phyloP scores from a whole-genome alignment of 1,139 yeast species.

The Candida buenavistaensis region DNA sequence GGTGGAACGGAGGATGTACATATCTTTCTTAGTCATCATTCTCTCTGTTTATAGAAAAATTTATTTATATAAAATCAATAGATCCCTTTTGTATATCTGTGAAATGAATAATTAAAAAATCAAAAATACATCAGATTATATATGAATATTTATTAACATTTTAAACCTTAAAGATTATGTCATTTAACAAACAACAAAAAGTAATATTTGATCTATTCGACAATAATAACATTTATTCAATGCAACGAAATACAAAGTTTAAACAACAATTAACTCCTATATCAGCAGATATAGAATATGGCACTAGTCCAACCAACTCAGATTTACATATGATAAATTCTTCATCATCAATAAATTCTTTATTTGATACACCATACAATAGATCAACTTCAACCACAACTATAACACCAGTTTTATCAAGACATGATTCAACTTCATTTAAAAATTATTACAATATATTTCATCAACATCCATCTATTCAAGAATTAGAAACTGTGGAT shows the following conservation, averaged over 20 bases:
- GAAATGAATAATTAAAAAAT: too few relatives aligned
- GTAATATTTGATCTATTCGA: conserved; percentile 6
- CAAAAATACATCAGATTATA: too few relatives aligned
- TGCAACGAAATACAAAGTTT: conserved; percentile 3
- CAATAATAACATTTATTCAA: conserved; percentile 1
- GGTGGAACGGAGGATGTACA: neutral
- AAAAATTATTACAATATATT: conserved; percentile 2
- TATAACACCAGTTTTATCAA: conserved; percentile 16
- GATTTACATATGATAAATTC: conserved; percentile 18
- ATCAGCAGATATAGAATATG: conserved; percentile 1
- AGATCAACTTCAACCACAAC: conserved; percentile 11
- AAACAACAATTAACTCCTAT: neutral
- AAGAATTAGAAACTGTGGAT: conserved; percentile 10
- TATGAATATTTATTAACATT: neutral
- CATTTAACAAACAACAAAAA: conserved; percentile 1
- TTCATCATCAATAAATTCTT: conserved; percentile 26
- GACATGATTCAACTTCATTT: conserved; percentile 9
- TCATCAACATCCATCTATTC: conserved; percentile 1
- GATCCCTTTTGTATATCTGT: too few relatives aligned
- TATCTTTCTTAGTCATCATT: neutral
- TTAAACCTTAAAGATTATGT: conserved; percentile 1
- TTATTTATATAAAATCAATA: too few relatives aligned
- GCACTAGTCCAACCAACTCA: conserved; percentile 6
- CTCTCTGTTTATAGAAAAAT: too few relatives aligned
- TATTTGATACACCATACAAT: conserved; percentile 20